phyloP scores from a whole-genome alignment of 1,284 basidiomycete species.

The Neolentinus lepideus region DNA sequence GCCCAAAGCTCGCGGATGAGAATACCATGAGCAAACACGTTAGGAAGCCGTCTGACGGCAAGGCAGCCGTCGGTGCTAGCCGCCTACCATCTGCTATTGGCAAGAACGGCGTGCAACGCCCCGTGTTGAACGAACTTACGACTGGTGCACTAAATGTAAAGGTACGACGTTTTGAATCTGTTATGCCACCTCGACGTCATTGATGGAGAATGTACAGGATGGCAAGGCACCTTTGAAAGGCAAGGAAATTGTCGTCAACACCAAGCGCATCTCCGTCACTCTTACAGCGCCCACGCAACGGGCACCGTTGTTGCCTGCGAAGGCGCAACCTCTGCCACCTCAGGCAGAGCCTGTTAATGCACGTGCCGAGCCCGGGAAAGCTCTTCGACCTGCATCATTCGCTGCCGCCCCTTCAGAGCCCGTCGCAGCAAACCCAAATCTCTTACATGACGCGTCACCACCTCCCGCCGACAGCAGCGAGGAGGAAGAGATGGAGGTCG shows the following conservation, averaged over 20 bases:
- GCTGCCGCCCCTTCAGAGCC: constrained; percentile 1
- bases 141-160: constrained; percentile 66
- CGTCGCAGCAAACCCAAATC: constrained; percentile 28
- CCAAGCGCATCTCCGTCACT: background rate
- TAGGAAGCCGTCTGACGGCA: constrained; percentile 48
- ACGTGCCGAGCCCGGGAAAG: background rate
- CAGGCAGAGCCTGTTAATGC: background rate
- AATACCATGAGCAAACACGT: constrained; percentile 61
- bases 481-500: constrained; percentile 52
- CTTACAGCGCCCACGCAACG: background rate
- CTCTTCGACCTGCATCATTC: background rate
- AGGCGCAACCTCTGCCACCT: background rate
- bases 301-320: background rate
- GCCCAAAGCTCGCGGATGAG: constrained; percentile 62
- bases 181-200: background rate
- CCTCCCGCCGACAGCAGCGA: constrained; percentile 28
- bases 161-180: constrained; percentile 29
- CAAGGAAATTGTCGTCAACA: background rate
- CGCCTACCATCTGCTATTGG: background rate
- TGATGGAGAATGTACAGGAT: background rate
- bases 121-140: constrained; percentile 67
- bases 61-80: constrained; percentile 37
- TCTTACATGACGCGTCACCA: constrained; percentile 23
- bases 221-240: background rate
- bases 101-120: constrained; percentile 29